These are phyloP conservation scores for Eimeria sp. DNA, from an alignment of 169 alveolate genomes.

Conservation along the genomic window DNA sequence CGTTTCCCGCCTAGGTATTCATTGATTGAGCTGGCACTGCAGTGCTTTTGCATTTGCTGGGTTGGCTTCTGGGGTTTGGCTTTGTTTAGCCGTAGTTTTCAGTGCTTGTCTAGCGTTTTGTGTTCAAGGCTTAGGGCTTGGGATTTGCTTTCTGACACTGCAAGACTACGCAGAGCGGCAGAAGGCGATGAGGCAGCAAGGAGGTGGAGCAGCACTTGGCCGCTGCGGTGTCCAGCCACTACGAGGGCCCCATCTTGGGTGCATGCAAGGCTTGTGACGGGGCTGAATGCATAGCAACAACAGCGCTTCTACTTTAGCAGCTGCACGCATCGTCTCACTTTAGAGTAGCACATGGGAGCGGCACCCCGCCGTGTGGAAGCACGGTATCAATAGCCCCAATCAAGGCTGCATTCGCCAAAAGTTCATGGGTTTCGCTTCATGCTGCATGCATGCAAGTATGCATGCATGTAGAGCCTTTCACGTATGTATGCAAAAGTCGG, in stretches of 20 bases:
- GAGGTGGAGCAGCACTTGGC: background rate
- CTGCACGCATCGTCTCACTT: background rate
- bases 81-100: no score
- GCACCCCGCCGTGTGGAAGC: background rate
- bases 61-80: no score
- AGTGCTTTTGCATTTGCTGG: no score
- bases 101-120: no score
- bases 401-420: background rate
- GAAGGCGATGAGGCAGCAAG: conserved; percentile 1
- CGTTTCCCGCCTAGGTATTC: background rate
- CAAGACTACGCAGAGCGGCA: background rate
- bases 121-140: background rate
- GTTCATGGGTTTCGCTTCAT: background rate
- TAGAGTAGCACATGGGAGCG: background rate
- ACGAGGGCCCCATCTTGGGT: conserved; percentile 32
- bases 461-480: no score
- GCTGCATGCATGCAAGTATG: background rate
- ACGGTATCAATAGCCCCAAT: background rate
- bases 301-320: background rate
- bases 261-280: conserved; percentile 48
- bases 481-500: background rate
- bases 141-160: background rate
- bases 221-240: conserved; percentile 50
- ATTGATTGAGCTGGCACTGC: no score
- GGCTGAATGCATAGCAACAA: conserved; percentile 12